Evolutionary conservation across 2,329 filamentous ascomycete species (phyloP), one percentile per base, ranked within the genome.

Genomic region (Alternaria angustiovoidea): DNA sequence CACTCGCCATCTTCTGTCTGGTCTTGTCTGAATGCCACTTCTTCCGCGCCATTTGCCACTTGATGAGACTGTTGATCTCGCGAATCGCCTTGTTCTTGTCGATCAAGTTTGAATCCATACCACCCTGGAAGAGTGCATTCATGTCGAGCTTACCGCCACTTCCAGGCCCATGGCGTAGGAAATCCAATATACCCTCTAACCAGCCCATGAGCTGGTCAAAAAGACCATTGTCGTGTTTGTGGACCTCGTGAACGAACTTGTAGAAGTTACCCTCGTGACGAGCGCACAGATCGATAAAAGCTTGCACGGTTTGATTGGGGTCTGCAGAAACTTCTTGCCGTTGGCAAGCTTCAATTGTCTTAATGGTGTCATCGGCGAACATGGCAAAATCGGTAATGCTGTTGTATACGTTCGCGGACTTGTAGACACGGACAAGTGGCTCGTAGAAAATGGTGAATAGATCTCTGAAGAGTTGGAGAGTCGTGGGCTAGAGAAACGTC

Each of bases 401-500:
- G 82, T 89, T 95, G 84, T 98, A 98, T 26, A 99, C 94, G 71
- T 98, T 99, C 66, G 95, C 95, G 20, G 94, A 97, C 81, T 98
- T 99, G 85, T 99, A 99, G 0, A 99, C 95, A 48, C 95, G 88
- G 16, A 99, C 93, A 22, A 99, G 88, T 0, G 95, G 95, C 76
- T 99, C 95, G 80, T 99, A 99, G 82, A 99, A 99, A 75, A 99
- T 98, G 34, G 93, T 96, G 78, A 99, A 98, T 24, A 99, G 85
- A 73, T 99, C 95, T 48, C 93, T 89, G 85, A 99, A 95, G 28
- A 99, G 86, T 75, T 96, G 91, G n/a, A 99, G 84, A 0, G 95
- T 98, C n/a, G 94, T 94, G 0, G 95, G 93, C 81, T 83, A 59
- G 12, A 28, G 34, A 22, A 3, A 1, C 39, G 66, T 76, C 62